Evolutionary conservation across 1,139 yeast genomes (phyloP).

Genomic region (Meyerozyma athensensis): DNA sequence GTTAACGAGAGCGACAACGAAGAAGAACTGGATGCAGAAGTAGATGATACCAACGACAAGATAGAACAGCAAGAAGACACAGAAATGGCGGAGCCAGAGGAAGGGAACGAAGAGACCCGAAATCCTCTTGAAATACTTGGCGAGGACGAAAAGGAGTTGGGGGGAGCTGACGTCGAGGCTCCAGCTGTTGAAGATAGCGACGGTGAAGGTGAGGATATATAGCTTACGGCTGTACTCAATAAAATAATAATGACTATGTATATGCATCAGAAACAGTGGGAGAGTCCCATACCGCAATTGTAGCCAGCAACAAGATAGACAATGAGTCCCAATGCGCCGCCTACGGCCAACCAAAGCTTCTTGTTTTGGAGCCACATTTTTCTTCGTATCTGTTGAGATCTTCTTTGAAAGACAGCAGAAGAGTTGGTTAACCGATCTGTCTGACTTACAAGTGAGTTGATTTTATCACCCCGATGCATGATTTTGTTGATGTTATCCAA

Average conservation of each 20-base stretch:
- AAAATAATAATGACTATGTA: too few species aligned
- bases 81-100: slow-evolving; percentile 8
- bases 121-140: slow-evolving; percentile 1
- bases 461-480: slow-evolving; percentile 76
- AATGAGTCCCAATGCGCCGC: slow-evolving; percentile 21
- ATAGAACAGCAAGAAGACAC: slow-evolving; percentile 7
- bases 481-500: slow-evolving; percentile 65
- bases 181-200: slow-evolving; percentile 6
- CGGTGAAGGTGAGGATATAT: slow-evolving; percentile 5
- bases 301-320: slow-evolving; percentile 42
- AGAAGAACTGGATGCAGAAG: slow-evolving; percentile 14
- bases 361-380: slow-evolving; percentile 63
- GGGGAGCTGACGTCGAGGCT: slow-evolving; percentile 5
- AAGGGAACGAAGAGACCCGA: not conserved
- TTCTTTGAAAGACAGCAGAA: slow-evolving; percentile 67
- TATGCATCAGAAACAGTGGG: slow-evolving; percentile 30
- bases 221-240: too few species aligned
- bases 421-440: slow-evolving; percentile 70
- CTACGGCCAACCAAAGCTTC: slow-evolving; percentile 26
- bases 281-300: slow-evolving; percentile 45
- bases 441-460: slow-evolving; percentile 70
- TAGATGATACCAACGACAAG: slow-evolving; percentile 11
- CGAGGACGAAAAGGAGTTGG: slow-evolving; percentile 1
- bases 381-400: slow-evolving; percentile 61
- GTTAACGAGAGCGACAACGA: slow-evolving; percentile 20